Percentiles rank a stretch among this genome's conserved stretches.
phyloP scores from a whole-genome alignment of 2,329 filamentous ascomycete species.

The Bimuria novae-zelandiae region DNA sequence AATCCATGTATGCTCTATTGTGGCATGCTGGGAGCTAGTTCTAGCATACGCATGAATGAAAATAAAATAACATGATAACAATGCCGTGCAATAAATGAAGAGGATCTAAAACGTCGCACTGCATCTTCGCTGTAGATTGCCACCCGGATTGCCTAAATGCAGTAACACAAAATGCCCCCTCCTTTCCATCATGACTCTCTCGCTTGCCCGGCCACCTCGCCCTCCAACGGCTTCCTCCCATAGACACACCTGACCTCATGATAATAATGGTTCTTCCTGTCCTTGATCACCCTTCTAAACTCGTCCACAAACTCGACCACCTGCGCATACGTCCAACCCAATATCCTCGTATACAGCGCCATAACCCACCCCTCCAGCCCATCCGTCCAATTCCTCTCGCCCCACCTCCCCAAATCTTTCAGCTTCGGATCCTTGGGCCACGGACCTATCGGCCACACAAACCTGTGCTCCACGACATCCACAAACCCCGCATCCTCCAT shows the following conservation, averaged over 20 bases:
- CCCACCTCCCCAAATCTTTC: conserved; percentile 43
- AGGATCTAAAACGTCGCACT: no score
- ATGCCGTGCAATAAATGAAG: neutral
- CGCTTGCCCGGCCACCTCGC: conserved; percentile 11
- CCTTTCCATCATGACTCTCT: neutral
- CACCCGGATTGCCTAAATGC: neutral
- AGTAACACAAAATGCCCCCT: neutral
- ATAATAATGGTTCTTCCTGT: conserved; percentile 45
- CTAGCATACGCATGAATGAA: conserved; percentile 1
- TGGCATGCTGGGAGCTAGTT: neutral
- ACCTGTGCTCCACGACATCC: conserved; percentile 30
- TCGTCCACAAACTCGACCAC: conserved; percentile 42
- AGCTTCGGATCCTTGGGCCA: conserved; percentile 40
- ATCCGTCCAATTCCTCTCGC: conserved; percentile 47
- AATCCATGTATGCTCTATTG: conserved; percentile 1
- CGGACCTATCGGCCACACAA: conserved; percentile 40
- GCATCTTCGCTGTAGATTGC: neutral
- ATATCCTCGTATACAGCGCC: conserved; percentile 45
- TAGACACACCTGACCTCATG: conserved; percentile 45
- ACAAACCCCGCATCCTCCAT: conserved; percentile 34
- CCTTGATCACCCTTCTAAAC: conserved; percentile 37
- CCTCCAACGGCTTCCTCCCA: conserved; percentile 28
- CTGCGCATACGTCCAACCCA: conserved; percentile 44
- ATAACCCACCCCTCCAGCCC: conserved; percentile 50
- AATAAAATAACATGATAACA: conserved; percentile 3